Evolutionary conservation across 2,329 filamentous ascomycete species (phyloP).

Genomic region (Scleromitrula shiraiana): DNA sequence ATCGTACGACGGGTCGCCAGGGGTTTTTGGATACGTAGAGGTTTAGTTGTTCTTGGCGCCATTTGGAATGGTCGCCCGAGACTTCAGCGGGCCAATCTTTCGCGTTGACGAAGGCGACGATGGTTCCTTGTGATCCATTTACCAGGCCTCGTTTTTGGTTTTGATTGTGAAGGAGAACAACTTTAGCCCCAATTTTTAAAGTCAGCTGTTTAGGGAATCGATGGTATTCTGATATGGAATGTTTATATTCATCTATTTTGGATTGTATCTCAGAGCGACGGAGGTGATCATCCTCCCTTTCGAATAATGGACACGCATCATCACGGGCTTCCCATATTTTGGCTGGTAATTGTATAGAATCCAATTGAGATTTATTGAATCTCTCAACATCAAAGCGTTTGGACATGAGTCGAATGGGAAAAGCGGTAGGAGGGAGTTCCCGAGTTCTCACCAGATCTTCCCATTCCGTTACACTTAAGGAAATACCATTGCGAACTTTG

Average conservation of each 20-base stretch:
- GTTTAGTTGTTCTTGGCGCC: not conserved
- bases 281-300: not conserved
- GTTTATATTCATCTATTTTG: conserved; percentile 9
- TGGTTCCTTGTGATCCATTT: conserved; percentile 25
- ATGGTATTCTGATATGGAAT: conserved; percentile 16
- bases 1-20: conserved; percentile 16
- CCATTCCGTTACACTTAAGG: conserved; percentile 19
- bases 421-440: conserved; percentile 9
- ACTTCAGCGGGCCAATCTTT: not conserved
- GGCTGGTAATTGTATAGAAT: conserved; percentile 4
- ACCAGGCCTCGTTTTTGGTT: conserved; percentile 17
- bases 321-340: conserved; percentile 18
- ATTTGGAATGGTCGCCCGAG: not conserved
- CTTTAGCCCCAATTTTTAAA: conserved; percentile 24
- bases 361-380: conserved; percentile 14
- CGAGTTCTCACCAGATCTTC: conserved; percentile 14
- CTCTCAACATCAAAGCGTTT: conserved; percentile 12
- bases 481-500: conserved; percentile 21
- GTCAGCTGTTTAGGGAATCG: conserved; percentile 13
- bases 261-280: not conserved
- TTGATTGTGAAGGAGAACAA: conserved; percentile 23
- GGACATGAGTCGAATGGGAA: conserved; percentile 22
- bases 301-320: conserved; percentile 5
- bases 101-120: conserved; percentile 18
- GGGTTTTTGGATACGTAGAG: conserved; percentile 1